These are phyloP conservation scores for Fremontodendron californicum DNA, from an alignment of 345 rosid genomes.

Conservation along the genomic window DNA sequence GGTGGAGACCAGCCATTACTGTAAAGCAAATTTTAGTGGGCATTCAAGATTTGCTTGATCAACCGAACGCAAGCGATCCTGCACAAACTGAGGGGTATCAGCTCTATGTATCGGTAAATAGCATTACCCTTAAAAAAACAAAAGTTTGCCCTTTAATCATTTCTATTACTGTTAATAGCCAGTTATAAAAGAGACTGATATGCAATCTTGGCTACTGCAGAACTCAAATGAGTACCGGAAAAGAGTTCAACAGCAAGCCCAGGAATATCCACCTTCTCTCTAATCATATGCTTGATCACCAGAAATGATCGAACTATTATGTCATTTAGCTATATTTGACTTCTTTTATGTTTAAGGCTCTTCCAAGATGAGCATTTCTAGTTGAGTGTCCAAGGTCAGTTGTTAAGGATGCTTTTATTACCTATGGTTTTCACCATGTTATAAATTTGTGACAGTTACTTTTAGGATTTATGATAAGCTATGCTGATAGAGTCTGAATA, in stretches of 20 bases:
- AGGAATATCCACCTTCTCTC: conserved; percentile 35
- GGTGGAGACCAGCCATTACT: conserved; percentile 47
- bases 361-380: background rate
- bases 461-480: background rate
- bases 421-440: background rate
- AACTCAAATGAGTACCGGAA: conserved; percentile 36
- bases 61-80: conserved; percentile 39
- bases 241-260: conserved; percentile 45
- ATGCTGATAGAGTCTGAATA: background rate
- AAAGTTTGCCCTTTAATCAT: background rate
- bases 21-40: conserved; percentile 42
- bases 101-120: conserved; percentile 24
- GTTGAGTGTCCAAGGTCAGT: background rate
- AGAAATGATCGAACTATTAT: background rate
- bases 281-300: conserved; percentile 2
- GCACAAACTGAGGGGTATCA: conserved; percentile 38
- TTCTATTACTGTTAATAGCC: background rate
- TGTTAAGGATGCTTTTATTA: background rate
- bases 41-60: conserved; percentile 39
- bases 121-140: background rate
- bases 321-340: background rate
- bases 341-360: background rate
- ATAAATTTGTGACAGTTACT: background rate
- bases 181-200: background rate
- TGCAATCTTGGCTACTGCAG: conserved; percentile 23